Base-by-base conservation (phyloP, 345 rosid genomes). In the Linum lewisii region DNA sequence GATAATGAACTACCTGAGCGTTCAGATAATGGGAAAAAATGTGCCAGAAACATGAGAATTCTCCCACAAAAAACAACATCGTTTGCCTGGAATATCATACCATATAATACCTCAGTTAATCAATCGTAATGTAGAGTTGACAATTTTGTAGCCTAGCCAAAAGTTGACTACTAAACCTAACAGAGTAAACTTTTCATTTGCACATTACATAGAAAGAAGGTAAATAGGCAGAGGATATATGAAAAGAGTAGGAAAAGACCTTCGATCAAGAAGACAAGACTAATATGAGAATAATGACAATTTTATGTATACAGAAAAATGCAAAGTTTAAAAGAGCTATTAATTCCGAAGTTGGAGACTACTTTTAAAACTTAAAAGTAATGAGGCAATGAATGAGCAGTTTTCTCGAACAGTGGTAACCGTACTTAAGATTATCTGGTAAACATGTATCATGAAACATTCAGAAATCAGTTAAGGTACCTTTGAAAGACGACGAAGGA, bases 51-150 rank as follows among this genome's bases (percentile, higher is more conserved):
- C 96, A 87, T 87, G 64, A 93, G 97, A 67, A 93, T 93, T 49
- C 96, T 81, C 70, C 99, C 99, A 61, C 97, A 93, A 62, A 90
- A 90, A 55, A 93, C 95, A 51, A 89, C 99, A 76, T 93, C 97
- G 70, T 82, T 93, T 23, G 99, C 97, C 99, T 93, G 70, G 21
- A 74, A 52, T 63, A 54, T 62, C 66, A n/a, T n/a, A n/a, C n/a
- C n/a, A n/a, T n/a, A n/a, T n/a, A n/a, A 69, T 55, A 71, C 54
- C 58, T 54, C 44, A 79, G 58, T 24, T 51, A 52, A 64, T 56
- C 53, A 64, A 64, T 19, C 23, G 22, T 55, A 49, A 47, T n/a
- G 49, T 22, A 22, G 29, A 36, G 10, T 54, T 26, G 60, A 59
- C 24, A 63, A 62, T 24, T 29, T 52, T 21, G 20, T 4, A 1